Base-by-base conservation (phyloP, 2,329 filamentous ascomycete species). In the Colletotrichum sidae region DNA sequence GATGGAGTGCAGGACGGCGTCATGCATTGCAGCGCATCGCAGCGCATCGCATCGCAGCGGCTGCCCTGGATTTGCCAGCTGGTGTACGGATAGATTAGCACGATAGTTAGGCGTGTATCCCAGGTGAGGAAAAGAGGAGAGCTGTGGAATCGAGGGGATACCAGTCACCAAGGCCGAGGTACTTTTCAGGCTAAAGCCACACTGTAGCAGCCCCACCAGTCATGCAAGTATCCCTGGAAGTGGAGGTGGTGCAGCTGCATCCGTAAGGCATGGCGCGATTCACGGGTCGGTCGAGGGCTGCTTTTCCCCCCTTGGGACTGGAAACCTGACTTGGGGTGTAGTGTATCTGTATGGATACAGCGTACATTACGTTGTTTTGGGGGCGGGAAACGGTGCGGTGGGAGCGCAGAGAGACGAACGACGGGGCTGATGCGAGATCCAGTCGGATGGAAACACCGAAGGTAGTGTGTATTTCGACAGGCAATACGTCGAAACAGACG, bases 211-310 rank as follows among this genome's bases (percentile, higher is more conserved):
- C 5, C 42, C 12, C 15, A 13, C 42, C 13, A 44, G 13, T 13
- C 15, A 15, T 44, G 13, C 42, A 44, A 12, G 42, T 44, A 44
- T 15, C 15, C 44, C 44, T 46, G 44, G 44, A 11, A 46, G 44
- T 46, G 44, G n/a, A 11, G 44, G 15, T 10, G 44, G 6, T 15
- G 44, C 44, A 17, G 25, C 17, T 55, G 49, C 39, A 51, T 51
- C 44, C 15, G 57, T 44, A 65, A 35, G 59, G 59, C 52, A 56
- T 61, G 57, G 57, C 61, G 56, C 57, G 51, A 61, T 55, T 42
- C 17, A 52, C 39, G 39, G 54, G 17, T 17, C 35, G 38, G 12
- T 41, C 13, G 17, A 33, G 53, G 53, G 33, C 12, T n/a, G 42
- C 25, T 25, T 25, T 25, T 5, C 25, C 25, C 25, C 25, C 25